Percentiles rank a stretch among this genome's conserved stretches.
Evolutionary conservation across 2,329 filamentous ascomycete species (phyloP).

Genomic region (Kalmusia sp.): DNA sequence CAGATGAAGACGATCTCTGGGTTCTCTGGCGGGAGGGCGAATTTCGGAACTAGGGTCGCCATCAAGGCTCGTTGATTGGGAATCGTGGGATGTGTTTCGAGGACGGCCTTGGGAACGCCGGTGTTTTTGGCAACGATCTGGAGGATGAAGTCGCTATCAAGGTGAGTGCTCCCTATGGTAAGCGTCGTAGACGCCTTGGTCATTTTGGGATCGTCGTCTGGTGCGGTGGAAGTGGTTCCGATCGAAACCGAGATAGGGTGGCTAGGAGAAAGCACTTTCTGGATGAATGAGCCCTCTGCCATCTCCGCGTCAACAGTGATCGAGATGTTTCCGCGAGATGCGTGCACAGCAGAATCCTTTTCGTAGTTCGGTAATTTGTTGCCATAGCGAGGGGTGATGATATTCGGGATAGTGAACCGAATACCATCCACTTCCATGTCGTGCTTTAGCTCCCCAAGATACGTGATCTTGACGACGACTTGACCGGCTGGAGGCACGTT

Average conservation of each 20-base stretch:
- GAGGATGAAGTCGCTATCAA: constrained; percentile 72
- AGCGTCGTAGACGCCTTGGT: constrained; percentile 69
- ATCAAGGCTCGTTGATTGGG: constrained; percentile 71
- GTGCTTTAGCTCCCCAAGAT: constrained; percentile 75
- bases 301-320: constrained; percentile 68
- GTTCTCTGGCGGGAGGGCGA: constrained; percentile 62
- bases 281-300: constrained; percentile 63
- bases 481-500: constrained; percentile 68
- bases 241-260: constrained; percentile 72
- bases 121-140: constrained; percentile 68
- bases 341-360: constrained; percentile 13
- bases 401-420: constrained; percentile 72
- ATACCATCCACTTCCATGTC: constrained; percentile 72
- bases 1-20: constrained; percentile 76
- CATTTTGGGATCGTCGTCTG: constrained; percentile 58
- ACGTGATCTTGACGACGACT: constrained; percentile 68
- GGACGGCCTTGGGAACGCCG: constrained; percentile 66
- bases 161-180: constrained; percentile 58
- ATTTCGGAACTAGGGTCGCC: constrained; percentile 74
- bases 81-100: constrained; percentile 70
- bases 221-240: constrained; percentile 61
- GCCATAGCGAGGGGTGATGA: constrained; percentile 72
- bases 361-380: constrained; percentile 22
- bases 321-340: constrained; percentile 51
- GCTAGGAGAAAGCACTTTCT: constrained; percentile 69